Conservation (phyloP, 352 stramenopile species). For the Phytophthora sojae region DNA sequence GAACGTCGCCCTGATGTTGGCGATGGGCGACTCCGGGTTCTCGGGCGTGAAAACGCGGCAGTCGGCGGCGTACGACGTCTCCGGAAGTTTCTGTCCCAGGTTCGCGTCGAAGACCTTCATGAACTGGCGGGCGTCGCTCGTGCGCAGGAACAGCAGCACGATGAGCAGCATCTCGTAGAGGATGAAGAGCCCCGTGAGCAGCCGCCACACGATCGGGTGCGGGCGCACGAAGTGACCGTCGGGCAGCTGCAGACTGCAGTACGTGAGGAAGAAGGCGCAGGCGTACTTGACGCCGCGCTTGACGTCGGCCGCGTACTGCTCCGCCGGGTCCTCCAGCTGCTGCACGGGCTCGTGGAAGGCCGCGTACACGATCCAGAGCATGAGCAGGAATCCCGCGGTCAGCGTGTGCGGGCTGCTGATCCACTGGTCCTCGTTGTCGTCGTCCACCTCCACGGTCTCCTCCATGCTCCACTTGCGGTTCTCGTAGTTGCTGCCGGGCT, state of each 20-base stretch:
- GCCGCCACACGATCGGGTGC: slow-evolving; percentile 91
- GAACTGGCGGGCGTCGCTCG: slow-evolving; percentile 81
- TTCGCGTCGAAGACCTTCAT: slow-evolving; percentile 85
- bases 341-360: slow-evolving; percentile 70
- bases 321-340: slow-evolving; percentile 45
- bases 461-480: slow-evolving; percentile 90
- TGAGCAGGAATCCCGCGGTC: slow-evolving; percentile 79
- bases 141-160: slow-evolving; percentile 86
- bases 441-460: slow-evolving; percentile 76
- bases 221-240: slow-evolving; percentile 89
- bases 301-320: slow-evolving; percentile 55
- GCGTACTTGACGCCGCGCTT: slow-evolving; percentile 86
- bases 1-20: slow-evolving; percentile 83
- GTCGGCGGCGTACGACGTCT: slow-evolving; percentile 85
- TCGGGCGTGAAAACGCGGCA: slow-evolving; percentile 90
- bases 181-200: slow-evolving; percentile 92
- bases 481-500: slow-evolving; percentile 66
- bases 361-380: slow-evolving; percentile 88
- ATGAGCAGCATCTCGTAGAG: slow-evolving; percentile 94
- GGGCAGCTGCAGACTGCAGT: slow-evolving; percentile 86
- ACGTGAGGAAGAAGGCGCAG: slow-evolving; percentile 86
- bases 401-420: slow-evolving; percentile 88
- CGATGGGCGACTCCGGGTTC: slow-evolving; percentile 79
- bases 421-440: slow-evolving; percentile 82
- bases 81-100: slow-evolving; percentile 79